Percentiles rank a stretch among this genome's conserved stretches.
These are phyloP conservation scores for Leccinellum albellum DNA, from an alignment of 768 basidiomycete species.

Conservation along the genomic window DNA sequence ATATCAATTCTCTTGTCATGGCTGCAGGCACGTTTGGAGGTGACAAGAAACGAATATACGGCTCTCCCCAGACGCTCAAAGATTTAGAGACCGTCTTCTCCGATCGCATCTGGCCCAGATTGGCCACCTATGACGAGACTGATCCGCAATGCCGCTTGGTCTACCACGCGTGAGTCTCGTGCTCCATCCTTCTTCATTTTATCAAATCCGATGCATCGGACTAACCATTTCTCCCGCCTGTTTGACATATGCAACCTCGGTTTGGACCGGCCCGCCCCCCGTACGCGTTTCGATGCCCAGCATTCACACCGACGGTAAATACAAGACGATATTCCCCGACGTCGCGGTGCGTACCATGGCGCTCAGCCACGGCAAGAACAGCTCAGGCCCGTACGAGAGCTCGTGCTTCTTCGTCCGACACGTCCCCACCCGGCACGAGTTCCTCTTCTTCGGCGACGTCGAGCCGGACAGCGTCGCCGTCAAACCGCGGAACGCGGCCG, in stretches of 20 bases:
- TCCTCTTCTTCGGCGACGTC: slow-evolving; percentile 94
- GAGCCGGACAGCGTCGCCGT: slow-evolving; percentile 77
- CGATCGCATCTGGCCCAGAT: slow-evolving; percentile 80
- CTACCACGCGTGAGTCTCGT: slow-evolving; percentile 56
- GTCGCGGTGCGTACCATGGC: slow-evolving; percentile 66
- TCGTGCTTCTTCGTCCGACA: slow-evolving; percentile 84
- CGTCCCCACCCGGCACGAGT: slow-evolving; percentile 57
- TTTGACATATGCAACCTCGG: background rate
- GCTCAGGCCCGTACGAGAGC: slow-evolving; percentile 60
- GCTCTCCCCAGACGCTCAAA: slow-evolving; percentile 55
- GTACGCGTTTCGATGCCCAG: slow-evolving; percentile 27
- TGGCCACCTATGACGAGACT: slow-evolving; percentile 69
- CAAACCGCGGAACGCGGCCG: slow-evolving; percentile 55
- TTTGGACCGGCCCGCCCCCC: background rate
- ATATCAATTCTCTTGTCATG: slow-evolving; percentile 77
- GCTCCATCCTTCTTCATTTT: background rate
- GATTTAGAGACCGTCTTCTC: slow-evolving; percentile 72
- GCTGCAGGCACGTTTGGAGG: slow-evolving; percentile 75
- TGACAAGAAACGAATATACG: slow-evolving; percentile 60
- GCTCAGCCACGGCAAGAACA: slow-evolving; percentile 67
- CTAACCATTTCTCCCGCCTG: too few relatives aligned
- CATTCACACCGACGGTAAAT: slow-evolving; percentile 49
- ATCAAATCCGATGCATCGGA: slow-evolving; percentile 1
- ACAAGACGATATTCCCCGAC: slow-evolving; percentile 48
- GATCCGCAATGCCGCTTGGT: slow-evolving; percentile 58